A percentile compares a stretch with the other conserved stretches of the same genome.
Conservation (phyloP, 345 rosid species). For the Melaleuca quinquenervia region DNA sequence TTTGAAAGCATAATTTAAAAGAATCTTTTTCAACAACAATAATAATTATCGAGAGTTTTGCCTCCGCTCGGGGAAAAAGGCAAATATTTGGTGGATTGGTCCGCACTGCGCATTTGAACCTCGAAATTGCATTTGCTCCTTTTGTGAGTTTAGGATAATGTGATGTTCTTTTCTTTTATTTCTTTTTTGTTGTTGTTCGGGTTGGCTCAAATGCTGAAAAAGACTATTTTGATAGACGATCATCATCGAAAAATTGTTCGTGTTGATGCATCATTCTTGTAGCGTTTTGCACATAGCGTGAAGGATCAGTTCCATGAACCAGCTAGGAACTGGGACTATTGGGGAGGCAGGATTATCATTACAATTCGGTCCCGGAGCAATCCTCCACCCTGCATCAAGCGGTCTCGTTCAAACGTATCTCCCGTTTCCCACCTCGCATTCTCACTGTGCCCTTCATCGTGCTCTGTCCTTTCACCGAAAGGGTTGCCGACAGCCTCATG, state of each 20-base stretch:
- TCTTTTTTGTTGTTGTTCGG: neutral
- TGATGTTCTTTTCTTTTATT: neutral
- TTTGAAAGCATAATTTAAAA: neutral
- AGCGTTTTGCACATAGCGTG: neutral
- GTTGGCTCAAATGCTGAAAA: neutral
- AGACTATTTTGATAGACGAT: too few species aligned
- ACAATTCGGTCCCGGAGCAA: too few species aligned
- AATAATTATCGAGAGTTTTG: neutral
- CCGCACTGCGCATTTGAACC: fast-evolving
- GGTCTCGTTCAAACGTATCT: too few species aligned
- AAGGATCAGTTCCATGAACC: too few species aligned
- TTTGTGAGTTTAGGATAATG: neutral
- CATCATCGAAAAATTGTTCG: too few species aligned
- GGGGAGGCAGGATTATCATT: too few species aligned
- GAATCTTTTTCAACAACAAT: neutral
- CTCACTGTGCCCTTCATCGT: too few species aligned
- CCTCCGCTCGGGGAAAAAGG: fast-evolving
- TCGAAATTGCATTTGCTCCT: neutral
- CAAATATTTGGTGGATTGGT: neutral
- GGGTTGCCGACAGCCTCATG: too few species aligned
- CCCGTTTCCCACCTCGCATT: too few species aligned
- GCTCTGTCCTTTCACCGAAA: too few species aligned
- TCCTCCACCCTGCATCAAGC: too few species aligned
- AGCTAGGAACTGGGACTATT: too few species aligned
- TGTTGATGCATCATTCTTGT: neutral